Conservation (phyloP, 495 filamentous ascomycete genomes). For the Aspergillus cristatus region DNA sequence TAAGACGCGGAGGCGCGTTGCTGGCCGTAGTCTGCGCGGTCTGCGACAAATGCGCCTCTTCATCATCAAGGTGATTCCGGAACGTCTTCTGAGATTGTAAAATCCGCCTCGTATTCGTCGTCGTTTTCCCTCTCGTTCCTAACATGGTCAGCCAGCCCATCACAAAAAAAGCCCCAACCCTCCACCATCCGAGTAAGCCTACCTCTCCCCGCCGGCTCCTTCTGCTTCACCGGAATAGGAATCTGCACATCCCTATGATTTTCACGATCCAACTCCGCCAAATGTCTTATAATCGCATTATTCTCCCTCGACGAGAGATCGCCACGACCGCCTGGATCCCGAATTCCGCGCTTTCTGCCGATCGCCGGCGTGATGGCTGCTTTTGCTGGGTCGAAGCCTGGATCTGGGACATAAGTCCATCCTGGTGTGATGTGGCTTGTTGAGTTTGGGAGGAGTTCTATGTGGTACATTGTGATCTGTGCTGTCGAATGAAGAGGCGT, state of each 20-base stretch:
- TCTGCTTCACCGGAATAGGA: slow-evolving; percentile 47
- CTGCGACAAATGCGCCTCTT: slow-evolving; percentile 57
- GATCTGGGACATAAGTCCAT: slow-evolving; percentile 81
- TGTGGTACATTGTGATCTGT: slow-evolving; percentile 52
- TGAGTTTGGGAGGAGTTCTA: slow-evolving; percentile 67
- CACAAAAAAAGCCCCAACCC: neutral
- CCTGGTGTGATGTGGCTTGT: slow-evolving; percentile 62
- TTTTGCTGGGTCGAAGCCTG: slow-evolving; percentile 52
- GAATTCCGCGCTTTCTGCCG: slow-evolving; percentile 56
- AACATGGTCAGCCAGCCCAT: neutral
- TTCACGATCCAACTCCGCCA: slow-evolving; percentile 75
- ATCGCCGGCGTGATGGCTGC: slow-evolving; percentile 45
- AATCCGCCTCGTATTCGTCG: slow-evolving; percentile 78
- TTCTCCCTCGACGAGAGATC: slow-evolving; percentile 67
- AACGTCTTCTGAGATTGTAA: slow-evolving; percentile 89
- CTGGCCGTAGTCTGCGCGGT: slow-evolving; percentile 24
- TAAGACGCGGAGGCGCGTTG: slow-evolving; percentile 5
- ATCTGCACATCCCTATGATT: slow-evolving; percentile 64
- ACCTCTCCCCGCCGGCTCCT: slow-evolving; percentile 41
- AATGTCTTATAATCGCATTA: slow-evolving; percentile 63
- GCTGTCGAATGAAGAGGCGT: neutral
- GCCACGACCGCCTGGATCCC: slow-evolving; percentile 42
- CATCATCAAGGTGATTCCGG: slow-evolving; percentile 82
- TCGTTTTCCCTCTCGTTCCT: slow-evolving; percentile 47
- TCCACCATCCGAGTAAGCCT: slow-evolving; percentile 1